Evolutionary conservation across 768 basidiomycete species (phyloP), one percentile per base, ranked within the genome.

Genomic region (Kwoniella dendrophila): DNA sequence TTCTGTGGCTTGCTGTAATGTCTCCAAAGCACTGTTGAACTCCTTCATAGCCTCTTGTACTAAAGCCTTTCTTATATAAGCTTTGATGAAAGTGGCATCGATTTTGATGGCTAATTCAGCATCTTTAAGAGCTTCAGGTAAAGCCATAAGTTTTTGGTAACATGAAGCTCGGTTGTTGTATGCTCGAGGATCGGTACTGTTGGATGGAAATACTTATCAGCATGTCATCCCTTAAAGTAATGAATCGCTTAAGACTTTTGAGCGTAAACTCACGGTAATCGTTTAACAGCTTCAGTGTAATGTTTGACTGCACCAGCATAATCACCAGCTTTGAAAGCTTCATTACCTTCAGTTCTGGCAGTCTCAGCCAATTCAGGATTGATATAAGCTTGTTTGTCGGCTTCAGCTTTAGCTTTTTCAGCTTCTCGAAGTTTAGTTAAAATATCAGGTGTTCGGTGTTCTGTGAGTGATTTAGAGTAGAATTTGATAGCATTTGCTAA

Each of bases 151-250:
- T 82, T 98, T 98, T 81, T 89, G 91, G 82, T 96, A 97, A 24
- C 92, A 94, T 29, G 92, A 89, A n/a, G 96, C 92, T 50, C 96
- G 88, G 82, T 99, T 99, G 79, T 95, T 98, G 83, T 97, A 99
- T 8, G 90, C 93, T 67, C 88, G 84, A 14, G 95, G 85, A 75
- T 99, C 96, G 36, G 80, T 72, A 6, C 76, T 77, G 55, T 26
- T 33, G 16, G 16, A 51, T 2, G 16, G 0, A 14, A 32, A 49
- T n/a, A 12, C 5, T 12, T n/a, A 3, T 45, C 44, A 45, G 44
- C 22, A 45, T n/a, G 0, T 24, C 7, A 22, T 16, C 10, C 24
- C n/a, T n/a, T n/a, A n/a, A n/a, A 43, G 29, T 22, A 26, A 38
- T 12, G 30, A 18, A 32, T 20, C 20, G 18, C n/a, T 10, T 45